Evolutionary conservation across 164 flowering plant genomes (phyloP), one percentile per base, ranked within the genome.

Genomic region (Nymphaea thermarum): DNA sequence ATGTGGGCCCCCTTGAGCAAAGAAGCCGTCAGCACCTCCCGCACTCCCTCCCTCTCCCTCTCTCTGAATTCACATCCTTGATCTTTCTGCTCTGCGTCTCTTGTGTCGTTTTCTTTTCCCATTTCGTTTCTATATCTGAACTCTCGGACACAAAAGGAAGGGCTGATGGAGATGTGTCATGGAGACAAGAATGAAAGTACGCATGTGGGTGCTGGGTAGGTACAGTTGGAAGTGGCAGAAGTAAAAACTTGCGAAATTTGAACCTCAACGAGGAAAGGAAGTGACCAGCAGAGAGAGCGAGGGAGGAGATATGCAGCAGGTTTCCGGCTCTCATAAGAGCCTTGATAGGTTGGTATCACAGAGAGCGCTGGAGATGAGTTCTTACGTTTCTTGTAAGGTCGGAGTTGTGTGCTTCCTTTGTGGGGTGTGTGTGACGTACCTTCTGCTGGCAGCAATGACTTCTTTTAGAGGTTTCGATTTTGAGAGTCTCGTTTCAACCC

Each of bases 341-440:
- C 77, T 72, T 57, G 64, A 91, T 79, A 87, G 89, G 77, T 81
- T 80, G 36, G 82, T 94, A 42, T 91, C 99, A n/a, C 89, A 84
- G 77, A 94, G 67, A 73, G 96, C 92, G 62, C 60, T 90, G 73
- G 85, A 88, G 77, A 85, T 90, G 86, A 86, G 96, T 4, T 86
- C 70, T 70, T 90, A 91, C 69, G 88, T 86, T 77, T 81, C 96
- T 42, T 94, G 99, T 68, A 45, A 45, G 53, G 86, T 87, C 77
- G 90, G 96, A 79, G 97, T 86, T 42, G 76, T 83, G 75, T 95
- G 97, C 65, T 91, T 94, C 68, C 81, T 94, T 4, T 83, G 81
- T 83, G 99, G 97, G 44, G 85, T 86, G 43, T 91, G 96, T 72
- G 76, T 94, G 43, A 81, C 96, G 25, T 83, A 86, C 75, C 68